Evolutionary conservation across 164 flowering plant species (phyloP), one percentile per base, ranked within the genome.

Genomic region (Liriodendron chinense): DNA sequence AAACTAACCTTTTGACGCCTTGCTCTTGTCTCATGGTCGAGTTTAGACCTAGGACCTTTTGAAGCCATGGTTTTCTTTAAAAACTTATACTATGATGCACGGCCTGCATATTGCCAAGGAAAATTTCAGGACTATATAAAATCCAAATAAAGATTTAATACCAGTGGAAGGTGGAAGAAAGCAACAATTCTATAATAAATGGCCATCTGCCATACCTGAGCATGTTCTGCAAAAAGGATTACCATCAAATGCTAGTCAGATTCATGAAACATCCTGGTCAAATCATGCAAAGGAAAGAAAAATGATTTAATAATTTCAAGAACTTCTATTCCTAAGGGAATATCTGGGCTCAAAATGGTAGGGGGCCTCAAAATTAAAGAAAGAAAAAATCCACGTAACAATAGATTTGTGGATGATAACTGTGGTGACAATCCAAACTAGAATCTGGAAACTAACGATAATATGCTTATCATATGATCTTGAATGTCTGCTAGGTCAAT

Each of bases 11-110:
- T 95, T 78, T 86, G 97, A 74, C 99, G 91, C 82, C 83, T 85
- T 59, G 90, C 87, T 83, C 97, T 87, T 22, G 97, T 79, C 68
- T 95, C 99, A 81, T 93, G 97, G 77, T 95, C 99, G 78, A 86
- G 87, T 78, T 87, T 93, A 48, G 94, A 89, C 84, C 94, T 84
- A 68, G 92, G 90, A 82, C 96, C 98, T 84, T 93, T 95, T 14
- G 98, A 92, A 71, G 97, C 91, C 99, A 95, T 95, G 72, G 20
- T 80, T 70, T 53, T 47, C 70, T 74, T 64, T 59, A n/a, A 71
- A 57, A 53, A 61, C 26, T 63, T 83, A 80, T 43, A 14, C 68
- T 81, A 73, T 74, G 75, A 66, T 68, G 64, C 43, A 78, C 73
- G 47, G 12, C 48, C 82, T 80, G 77, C 47, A 47, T 69, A 34